Evolutionary conservation across 768 basidiomycete genomes (phyloP), one percentile per base, ranked within the genome.

Genomic region (Clitopilus hobsonii): DNA sequence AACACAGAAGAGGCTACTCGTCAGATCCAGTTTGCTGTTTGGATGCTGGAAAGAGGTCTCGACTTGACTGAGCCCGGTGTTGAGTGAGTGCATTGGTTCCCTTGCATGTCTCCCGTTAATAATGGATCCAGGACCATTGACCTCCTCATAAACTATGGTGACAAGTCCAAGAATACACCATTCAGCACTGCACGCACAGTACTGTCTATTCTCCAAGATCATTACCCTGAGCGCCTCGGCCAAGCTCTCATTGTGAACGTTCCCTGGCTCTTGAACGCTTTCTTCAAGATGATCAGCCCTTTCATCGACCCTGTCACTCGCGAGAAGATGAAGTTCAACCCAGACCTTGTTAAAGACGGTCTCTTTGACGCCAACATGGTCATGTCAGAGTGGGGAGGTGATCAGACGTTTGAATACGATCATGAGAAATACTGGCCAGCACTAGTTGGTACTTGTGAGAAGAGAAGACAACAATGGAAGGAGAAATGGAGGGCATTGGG

Each of bases 181-280:
- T 61, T 81, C 6, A 58, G 68, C 38, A 75, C 74, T 10, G 65
- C 79, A 7, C 70, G 75, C 5, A 61, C 77, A 6, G 78, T 83
- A 11, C 75, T 88, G 52, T 69, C 77, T 66, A 87, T 91, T 60
- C 75, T 92, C 13, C 91, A 92, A 62, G 79, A 83, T 22, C 90
- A 94, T 65, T 94, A 92, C 62, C 91, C 91, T 0, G 94, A 96
- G 67, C 84, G 94, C 3, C 83, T 96, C 28, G 91, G 90, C 23
- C 65, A 75, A 11, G 81, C 91, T 0, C 69, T 91, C 38, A 82
- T 93, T 62, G 75, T 86, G 56, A 89, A 94, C 61, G 78, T 94
- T n/a, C 92, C 93, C 3, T 93, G 84, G 73, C 65, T 91, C 50
- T 65, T 93, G 51, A 82, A 81, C 54, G 75, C 82, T 0, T 92